Evolutionary conservation across 225 moss, liverwort and hornwort genomes (phyloP), one percentile per base, ranked within the genome.

Genomic region (Bryoerythrophyllum caledonicum): DNA sequence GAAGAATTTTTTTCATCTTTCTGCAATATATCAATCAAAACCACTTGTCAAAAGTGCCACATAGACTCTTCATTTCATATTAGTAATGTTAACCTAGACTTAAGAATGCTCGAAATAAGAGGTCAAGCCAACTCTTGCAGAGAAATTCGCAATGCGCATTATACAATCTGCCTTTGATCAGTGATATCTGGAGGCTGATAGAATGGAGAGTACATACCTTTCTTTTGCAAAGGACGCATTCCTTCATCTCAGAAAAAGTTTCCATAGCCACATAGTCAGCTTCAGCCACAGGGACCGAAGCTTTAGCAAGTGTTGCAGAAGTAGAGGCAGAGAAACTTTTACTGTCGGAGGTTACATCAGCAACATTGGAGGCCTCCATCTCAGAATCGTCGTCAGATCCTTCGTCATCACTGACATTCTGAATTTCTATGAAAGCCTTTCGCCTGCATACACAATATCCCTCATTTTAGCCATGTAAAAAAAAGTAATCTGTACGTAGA

Each of bases 141-240:
- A 54, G 37, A 17, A 12, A 64, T 21, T 24, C 16, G 28, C 41
- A 30, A n/a, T 27, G n/a, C 51, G 57, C 13, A 56, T 4, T 30
- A 65, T 27, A 54, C 26, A 20, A 53, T 6, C 20, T 27, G 46
- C 60, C 46, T 60, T 60, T 23, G 35, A 34, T 32, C 16, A 46
- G 7, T 25, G 27, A 32, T 20, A 44, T 23, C 28, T 23, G 11
- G 32, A 76, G 46, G 21, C 60, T 16, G 49, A 71, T n/a, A 61
- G 15, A 55, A 6, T 49, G 48, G 48, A 67, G 38, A 55, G 23
- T 27, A 63, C 68, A 67, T 65, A 91, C 93, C 87, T 85, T 83
- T 49, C 89, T 85, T 37, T 88, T 84, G 75, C 93, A 93, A 60
- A 93, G 81, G 40, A 91, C 93, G 69, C 93, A 93, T 73, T 91